Base-by-base conservation (phyloP, 441 rosid genomes). In the Arabidopsis lyrata region DNA sequence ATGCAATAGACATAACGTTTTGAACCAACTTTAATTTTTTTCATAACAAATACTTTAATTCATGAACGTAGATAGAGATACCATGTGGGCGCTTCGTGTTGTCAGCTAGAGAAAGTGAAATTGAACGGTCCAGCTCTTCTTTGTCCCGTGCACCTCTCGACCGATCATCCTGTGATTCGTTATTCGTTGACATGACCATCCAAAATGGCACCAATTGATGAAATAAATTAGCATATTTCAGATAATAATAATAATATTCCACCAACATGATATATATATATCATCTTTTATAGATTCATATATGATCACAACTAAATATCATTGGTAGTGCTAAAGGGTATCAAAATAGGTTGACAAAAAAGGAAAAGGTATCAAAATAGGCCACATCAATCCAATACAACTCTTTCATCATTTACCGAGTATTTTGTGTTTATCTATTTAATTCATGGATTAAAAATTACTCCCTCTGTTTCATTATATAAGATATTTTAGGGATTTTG, bases 61-160 rank as follows among this genome's bases (percentile, higher is more conserved):
- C 44, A 41, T 27, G 5, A 45, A 73, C n/a, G 62, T 63, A 16
- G 32, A 70, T 32, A 45, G 39, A 72, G 68, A 49, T 73, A 84
- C 93, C 92, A 74, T 74, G 85, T 77, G 86, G 93, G 63, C 83
- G 88, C 74, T 74, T 85, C 66, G 64, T 68, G 67, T 82, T 87
- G 72, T 95, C 98, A 35, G 80, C 82, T 63, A 77, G 74, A 58
- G 97, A 83, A 70, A 83, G 86, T 22, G 97, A 86, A 66, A 83
- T 63, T 27, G 96, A 90, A 63, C 71, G 92, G 66, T 89, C 99
- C 32, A 83, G 66, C 72, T 95, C 95, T 78, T 90, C 95, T 72
- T 82, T 85, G 63, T 92, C 97, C 68, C 86, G 78, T 66, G 70
- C 81, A 49, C 76, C 61, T 81, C 93, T 81, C 35, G 91, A 67